Evolutionary conservation across 768 basidiomycete genomes (phyloP).

Genomic region (Lactarius pseudohatsudake): DNA sequence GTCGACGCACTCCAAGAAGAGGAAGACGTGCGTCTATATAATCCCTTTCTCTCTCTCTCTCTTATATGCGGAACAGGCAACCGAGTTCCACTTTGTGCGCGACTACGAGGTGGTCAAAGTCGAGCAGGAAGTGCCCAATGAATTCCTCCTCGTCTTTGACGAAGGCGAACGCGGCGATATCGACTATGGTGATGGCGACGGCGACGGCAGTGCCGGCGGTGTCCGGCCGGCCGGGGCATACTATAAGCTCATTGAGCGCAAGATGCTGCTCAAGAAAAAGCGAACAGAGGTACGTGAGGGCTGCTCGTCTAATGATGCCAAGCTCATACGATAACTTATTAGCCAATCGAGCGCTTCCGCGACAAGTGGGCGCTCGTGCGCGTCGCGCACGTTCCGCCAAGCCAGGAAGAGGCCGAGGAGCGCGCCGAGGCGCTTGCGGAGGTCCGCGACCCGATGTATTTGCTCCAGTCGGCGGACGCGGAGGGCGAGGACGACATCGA

Average conservation of each 20-base stretch:
- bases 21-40: constrained; percentile 47
- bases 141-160: constrained; percentile 76
- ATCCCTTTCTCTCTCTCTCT: neutral
- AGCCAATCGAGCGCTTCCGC: constrained; percentile 70
- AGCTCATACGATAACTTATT: constrained; percentile 10
- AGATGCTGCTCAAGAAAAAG: constrained; percentile 85
- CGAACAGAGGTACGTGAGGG: constrained; percentile 62
- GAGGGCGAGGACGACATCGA: constrained; percentile 63
- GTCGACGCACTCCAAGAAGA: constrained; percentile 49
- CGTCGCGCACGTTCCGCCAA: constrained; percentile 68
- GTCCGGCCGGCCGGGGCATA: constrained; percentile 59
- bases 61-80: constrained; percentile 45
- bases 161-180: constrained; percentile 45
- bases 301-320: neutral
- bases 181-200: constrained; percentile 33
- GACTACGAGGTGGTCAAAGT: constrained; percentile 88
- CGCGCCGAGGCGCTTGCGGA: constrained; percentile 77
- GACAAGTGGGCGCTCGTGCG: constrained; percentile 85
- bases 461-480: constrained; percentile 46
- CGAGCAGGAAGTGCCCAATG: constrained; percentile 83
- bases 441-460: constrained; percentile 64
- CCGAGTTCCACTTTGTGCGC: constrained; percentile 71
- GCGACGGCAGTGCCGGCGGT: constrained; percentile 27
- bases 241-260: constrained; percentile 86
- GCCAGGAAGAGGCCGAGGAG: constrained; percentile 72